These are phyloP conservation scores for Phytophthora fragariaefolia DNA, from an alignment of 352 stramenopile species.

Conservation along the genomic window DNA sequence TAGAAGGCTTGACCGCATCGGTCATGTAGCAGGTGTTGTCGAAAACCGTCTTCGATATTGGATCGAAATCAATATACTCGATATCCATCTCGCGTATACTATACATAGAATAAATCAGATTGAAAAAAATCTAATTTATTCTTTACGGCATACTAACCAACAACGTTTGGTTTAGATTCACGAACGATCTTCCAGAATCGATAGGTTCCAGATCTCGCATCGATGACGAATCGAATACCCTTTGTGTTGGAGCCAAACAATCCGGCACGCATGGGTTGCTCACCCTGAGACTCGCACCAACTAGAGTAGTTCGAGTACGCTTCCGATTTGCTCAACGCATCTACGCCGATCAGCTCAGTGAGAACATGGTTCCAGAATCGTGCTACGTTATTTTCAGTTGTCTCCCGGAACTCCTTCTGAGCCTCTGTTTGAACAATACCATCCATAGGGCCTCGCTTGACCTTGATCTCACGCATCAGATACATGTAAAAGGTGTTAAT, in stretches of 20 bases:
- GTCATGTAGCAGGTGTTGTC: too few relatives aligned
- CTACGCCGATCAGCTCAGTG: background rate
- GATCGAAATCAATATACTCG: too few relatives aligned
- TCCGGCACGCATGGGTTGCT: background rate
- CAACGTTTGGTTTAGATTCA: too few relatives aligned
- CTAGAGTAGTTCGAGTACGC: background rate
- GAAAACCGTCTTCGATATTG: too few relatives aligned
- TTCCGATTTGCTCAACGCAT: background rate
- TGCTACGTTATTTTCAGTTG: background rate
- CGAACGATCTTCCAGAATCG: background rate
- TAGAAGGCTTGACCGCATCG: too few relatives aligned
- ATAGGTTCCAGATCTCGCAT: background rate
- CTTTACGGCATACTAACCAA: too few relatives aligned
- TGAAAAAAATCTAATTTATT: too few relatives aligned
- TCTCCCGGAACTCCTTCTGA: background rate
- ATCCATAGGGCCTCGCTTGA: constrained; percentile 1
- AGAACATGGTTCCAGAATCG: background rate
- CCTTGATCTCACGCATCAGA: background rate
- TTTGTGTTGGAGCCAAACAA: background rate
- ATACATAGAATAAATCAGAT: too few relatives aligned
- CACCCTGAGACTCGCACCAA: too few relatives aligned
- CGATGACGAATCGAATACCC: background rate
- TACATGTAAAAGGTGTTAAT: background rate
- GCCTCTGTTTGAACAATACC: constrained; percentile 1
- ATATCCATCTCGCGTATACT: too few relatives aligned